Percentiles rank a stretch among this genome's conserved stretches.
Evolutionary conservation across 2,329 filamentous ascomycete genomes (phyloP).

Genomic region (Exophiala mesophila): DNA sequence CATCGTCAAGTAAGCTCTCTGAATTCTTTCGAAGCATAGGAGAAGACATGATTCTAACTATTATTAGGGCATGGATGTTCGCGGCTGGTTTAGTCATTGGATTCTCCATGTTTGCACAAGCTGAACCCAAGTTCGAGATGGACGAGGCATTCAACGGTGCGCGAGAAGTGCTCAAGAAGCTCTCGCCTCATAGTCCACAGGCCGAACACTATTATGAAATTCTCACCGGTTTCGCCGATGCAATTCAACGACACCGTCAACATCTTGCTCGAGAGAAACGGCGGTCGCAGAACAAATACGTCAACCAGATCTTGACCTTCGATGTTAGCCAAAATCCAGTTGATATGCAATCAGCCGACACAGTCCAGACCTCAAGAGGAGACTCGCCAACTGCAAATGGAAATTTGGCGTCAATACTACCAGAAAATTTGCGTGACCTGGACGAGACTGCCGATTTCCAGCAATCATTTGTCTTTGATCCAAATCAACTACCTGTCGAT

Average conservation of each 20-base stretch:
- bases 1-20: slow-evolving; percentile 49
- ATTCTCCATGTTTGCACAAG: slow-evolving; percentile 51
- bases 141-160: slow-evolving; percentile 49
- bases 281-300: slow-evolving; percentile 29
- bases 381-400: not conserved
- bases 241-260: slow-evolving; percentile 41
- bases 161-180: slow-evolving; percentile 45
- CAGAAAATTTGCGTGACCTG: not conserved
- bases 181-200: slow-evolving; percentile 50
- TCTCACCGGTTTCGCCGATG: slow-evolving; percentile 43
- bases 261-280: slow-evolving; percentile 30
- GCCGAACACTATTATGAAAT: slow-evolving; percentile 57
- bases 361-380: slow-evolving; percentile 1
- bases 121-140: slow-evolving; percentile 42
- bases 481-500: slow-evolving; percentile 6
- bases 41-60: no score
- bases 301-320: slow-evolving; percentile 35
- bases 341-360: slow-evolving; percentile 6
- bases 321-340: slow-evolving; percentile 12
- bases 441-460: not conserved
- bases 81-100: slow-evolving; percentile 55
- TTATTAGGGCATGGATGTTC: slow-evolving; percentile 48
- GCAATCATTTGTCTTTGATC: slow-evolving; percentile 5
- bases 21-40: no score
- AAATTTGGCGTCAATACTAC: not conserved